Percentiles rank a stretch among this genome's conserved stretches.
phyloP scores from a whole-genome alignment of 441 rosid species.

The Syzygium malaccense region DNA sequence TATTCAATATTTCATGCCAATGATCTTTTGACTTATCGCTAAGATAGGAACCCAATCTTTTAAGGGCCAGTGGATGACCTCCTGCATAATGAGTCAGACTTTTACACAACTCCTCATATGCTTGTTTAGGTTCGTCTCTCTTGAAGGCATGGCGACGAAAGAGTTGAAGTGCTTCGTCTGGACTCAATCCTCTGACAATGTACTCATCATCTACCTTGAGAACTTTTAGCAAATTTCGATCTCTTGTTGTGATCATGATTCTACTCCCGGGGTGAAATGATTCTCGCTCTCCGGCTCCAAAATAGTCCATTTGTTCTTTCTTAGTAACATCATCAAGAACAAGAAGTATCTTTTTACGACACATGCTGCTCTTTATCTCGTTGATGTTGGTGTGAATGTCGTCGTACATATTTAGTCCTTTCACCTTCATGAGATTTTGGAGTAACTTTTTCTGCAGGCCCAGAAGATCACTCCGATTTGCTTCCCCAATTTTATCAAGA shows the following conservation, averaged over 20 bases:
- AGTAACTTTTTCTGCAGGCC: background rate
- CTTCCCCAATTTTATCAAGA: background rate
- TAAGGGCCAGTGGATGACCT: background rate
- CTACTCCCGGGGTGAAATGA: background rate
- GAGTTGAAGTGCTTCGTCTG: background rate
- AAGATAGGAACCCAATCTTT: background rate
- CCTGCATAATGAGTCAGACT: background rate
- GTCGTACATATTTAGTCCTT: background rate
- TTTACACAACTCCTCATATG: background rate
- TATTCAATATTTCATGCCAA: background rate
- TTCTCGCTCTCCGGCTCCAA: background rate
- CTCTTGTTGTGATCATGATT: background rate
- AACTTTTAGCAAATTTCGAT: background rate
- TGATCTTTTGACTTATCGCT: background rate
- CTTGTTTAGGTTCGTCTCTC: background rate
- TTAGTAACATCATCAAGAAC: background rate
- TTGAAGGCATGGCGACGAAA: background rate
- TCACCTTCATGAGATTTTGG: background rate
- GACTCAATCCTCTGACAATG: background rate
- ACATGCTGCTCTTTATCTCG: background rate
- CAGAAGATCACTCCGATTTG: background rate
- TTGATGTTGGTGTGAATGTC: background rate
- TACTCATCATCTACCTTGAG: background rate
- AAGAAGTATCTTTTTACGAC: background rate
- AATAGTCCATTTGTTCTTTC: background rate